Evolutionary conservation across 2,329 filamentous ascomycete genomes (phyloP).

Genomic region (Alternaria infectoria): DNA sequence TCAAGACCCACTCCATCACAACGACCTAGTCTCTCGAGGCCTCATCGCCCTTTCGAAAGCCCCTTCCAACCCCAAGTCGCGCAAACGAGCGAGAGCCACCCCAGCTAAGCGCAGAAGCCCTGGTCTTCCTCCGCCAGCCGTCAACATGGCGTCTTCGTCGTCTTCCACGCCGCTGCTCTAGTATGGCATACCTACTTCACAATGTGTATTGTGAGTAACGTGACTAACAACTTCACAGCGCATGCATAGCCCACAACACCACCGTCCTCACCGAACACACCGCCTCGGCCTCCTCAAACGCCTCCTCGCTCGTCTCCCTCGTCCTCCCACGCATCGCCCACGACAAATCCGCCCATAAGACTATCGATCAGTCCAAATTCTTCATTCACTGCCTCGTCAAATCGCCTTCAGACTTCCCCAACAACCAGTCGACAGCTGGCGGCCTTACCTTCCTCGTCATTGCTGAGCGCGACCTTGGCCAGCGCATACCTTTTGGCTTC

Average conservation of each 20-base stretch:
- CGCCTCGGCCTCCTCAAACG: slow-evolving; percentile 79
- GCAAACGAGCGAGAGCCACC: slow-evolving; percentile 1
- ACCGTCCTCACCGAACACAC: slow-evolving; percentile 96
- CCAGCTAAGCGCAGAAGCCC: background rate
- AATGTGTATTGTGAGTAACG: background rate
- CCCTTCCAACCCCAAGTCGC: background rate
- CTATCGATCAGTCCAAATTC: slow-evolving; percentile 88
- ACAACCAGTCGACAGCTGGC: slow-evolving; percentile 65
- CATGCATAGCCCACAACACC: slow-evolving; percentile 90
- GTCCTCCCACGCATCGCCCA: slow-evolving; percentile 96
- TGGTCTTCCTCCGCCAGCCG: background rate
- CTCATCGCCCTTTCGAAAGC: slow-evolving; percentile 11
- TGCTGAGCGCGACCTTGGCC: slow-evolving; percentile 78
- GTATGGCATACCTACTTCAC: slow-evolving; percentile 23
- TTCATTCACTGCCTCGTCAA: slow-evolving; percentile 97
- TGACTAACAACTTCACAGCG: slow-evolving; percentile 58
- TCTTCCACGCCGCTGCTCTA: slow-evolving; percentile 49
- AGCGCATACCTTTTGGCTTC: slow-evolving; percentile 91
- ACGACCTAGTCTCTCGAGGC: slow-evolving; percentile 10
- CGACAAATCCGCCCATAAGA: slow-evolving; percentile 80
- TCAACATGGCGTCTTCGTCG: slow-evolving; percentile 48
- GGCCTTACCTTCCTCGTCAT: slow-evolving; percentile 93
- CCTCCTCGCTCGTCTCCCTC: slow-evolving; percentile 85
- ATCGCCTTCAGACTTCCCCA: slow-evolving; percentile 70
- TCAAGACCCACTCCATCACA: background rate